Conservation (phyloP, 2,329 filamentous ascomycete species). For the Monilinia fructicola region DNA sequence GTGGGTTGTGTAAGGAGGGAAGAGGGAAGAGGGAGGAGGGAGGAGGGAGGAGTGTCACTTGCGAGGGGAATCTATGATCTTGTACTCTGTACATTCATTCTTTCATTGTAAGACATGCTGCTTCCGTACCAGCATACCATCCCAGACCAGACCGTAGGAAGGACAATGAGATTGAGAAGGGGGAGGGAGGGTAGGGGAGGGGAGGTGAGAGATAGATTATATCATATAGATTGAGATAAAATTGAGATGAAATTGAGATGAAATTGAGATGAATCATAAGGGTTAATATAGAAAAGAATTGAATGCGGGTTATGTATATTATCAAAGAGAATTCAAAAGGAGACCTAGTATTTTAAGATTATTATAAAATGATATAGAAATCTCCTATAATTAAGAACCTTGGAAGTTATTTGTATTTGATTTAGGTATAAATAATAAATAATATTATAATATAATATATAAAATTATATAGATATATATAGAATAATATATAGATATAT, state of each 20-base stretch:
- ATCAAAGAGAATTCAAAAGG: background rate
- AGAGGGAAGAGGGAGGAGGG: too few species aligned
- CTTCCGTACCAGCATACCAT: too few species aligned
- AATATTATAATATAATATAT: too few species aligned
- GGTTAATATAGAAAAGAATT: background rate
- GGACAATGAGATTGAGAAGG: background rate
- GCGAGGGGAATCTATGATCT: background rate
- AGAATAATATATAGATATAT: too few species aligned
- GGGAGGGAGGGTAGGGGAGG: background rate
- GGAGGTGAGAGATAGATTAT: background rate
- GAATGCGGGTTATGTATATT: background rate
- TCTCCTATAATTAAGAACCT: too few species aligned
- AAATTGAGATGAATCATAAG: background rate
- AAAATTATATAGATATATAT: too few species aligned
- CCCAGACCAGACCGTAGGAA: too few species aligned
- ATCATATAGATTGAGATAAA: background rate
- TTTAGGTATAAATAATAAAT: too few species aligned
- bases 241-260: background rate
- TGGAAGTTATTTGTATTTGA: background rate
- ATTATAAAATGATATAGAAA: background rate
- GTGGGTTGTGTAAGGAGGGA: conserved; percentile 6
- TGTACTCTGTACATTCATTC: background rate
- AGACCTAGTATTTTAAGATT: too few species aligned
- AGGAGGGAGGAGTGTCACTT: background rate
- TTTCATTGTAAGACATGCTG: conserved; percentile 7